These are phyloP conservation scores for Nicotiana rustica DNA, from an alignment of 305 asterid genomes.

Conservation along the genomic window DNA sequence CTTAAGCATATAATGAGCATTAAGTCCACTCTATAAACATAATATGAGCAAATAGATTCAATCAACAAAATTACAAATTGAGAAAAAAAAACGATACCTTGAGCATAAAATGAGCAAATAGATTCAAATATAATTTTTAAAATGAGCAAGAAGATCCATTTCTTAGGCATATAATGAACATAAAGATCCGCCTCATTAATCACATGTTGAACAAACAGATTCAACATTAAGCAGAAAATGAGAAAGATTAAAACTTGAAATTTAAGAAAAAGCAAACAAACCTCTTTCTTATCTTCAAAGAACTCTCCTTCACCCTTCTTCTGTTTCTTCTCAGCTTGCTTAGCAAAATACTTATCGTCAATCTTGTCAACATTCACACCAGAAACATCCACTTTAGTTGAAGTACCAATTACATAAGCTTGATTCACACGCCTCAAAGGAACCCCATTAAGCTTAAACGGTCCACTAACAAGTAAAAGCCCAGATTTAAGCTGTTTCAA, in stretches of 20 bases:
- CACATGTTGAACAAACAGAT: neutral
- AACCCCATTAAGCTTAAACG: conserved; percentile 37
- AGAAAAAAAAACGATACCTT: no score
- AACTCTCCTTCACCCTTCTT: conserved; percentile 67
- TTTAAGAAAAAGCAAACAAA: neutral
- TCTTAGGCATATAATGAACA: neutral
- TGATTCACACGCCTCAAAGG: conserved; percentile 40
- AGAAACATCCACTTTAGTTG: conserved; percentile 51
- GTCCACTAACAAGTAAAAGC: conserved; percentile 53
- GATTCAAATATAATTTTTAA: neutral
- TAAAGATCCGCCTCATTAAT: neutral
- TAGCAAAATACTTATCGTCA: conserved; percentile 68
- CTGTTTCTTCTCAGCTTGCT: conserved; percentile 62
- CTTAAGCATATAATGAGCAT: no score
- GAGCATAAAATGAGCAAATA: neutral
- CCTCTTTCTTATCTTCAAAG: conserved; percentile 65
- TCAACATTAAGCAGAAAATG: neutral
- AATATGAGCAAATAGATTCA: neutral
- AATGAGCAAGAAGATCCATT: neutral
- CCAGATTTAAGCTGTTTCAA: conserved; percentile 61
- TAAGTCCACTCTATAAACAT: neutral
- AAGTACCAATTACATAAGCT: conserved; percentile 52
- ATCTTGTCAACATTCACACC: conserved; percentile 59
- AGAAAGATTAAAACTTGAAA: neutral
- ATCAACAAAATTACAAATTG: no score